phyloP scores from a whole-genome alignment of 2,329 filamentous ascomycete genomes.

The Cytospora chrysosperma region DNA sequence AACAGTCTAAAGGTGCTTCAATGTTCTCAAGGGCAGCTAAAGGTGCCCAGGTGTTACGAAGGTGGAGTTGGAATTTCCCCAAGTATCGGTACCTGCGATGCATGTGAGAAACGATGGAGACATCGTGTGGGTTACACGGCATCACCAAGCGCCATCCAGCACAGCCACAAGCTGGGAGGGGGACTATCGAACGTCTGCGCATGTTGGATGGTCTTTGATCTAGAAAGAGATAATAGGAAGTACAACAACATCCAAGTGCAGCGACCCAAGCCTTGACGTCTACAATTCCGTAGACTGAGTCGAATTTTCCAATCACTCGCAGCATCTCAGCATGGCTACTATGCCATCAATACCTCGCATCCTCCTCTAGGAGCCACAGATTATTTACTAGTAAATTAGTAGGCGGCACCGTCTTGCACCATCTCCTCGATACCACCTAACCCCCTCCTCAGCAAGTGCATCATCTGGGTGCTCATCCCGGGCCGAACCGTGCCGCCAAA shows the following conservation, averaged over 20 bases:
- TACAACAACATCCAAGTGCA: neutral
- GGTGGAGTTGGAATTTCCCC: too few species aligned
- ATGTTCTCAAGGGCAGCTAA: too few species aligned
- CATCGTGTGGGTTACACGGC: too few species aligned
- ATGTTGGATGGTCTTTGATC: neutral
- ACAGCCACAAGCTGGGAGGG: too few species aligned
- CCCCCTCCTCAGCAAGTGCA: conserved; percentile 24
- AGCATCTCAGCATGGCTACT: neutral
- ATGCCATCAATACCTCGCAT: conserved; percentile 19
- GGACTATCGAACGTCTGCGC: too few species aligned
- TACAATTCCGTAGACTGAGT: neutral
- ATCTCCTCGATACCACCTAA: conserved; percentile 27
- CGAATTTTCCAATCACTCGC: neutral
- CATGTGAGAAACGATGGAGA: neutral
- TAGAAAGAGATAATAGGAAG: neutral
- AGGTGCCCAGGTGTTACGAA: too few species aligned
- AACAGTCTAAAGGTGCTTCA: too few species aligned
- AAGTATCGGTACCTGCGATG: too few species aligned
- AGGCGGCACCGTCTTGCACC: conserved; percentile 30
- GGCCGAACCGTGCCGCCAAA: conserved; percentile 1
- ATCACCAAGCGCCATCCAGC: too few species aligned
- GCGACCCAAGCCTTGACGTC: neutral
- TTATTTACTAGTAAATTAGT: too few species aligned
- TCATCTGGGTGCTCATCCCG: conserved; percentile 29
- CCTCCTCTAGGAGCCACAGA: conserved; percentile 32